Base-by-base conservation (phyloP, 495 filamentous ascomycete genomes). In the Hypoxylon lenormandii region DNA sequence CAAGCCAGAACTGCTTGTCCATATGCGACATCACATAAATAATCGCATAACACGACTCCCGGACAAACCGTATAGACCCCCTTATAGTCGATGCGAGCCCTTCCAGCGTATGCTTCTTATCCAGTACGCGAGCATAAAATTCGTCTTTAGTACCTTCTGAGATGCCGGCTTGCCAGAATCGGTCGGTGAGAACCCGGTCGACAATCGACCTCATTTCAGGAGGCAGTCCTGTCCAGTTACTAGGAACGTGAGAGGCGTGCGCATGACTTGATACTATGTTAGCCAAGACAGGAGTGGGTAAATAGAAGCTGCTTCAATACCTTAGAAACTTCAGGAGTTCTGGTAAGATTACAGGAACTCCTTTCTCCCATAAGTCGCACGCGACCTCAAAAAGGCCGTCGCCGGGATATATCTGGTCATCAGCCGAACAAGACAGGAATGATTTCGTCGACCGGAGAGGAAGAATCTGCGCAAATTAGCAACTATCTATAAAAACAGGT, bases 91-190 rank as follows among this genome's bases (percentile, higher is more conserved):
- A 98, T 6, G 94, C 96, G 54, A 98, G 90, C 0, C 95, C 95
- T 79, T 99, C 95, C 38, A 97, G 84, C 0, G 93, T 96, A 46
- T 85, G 84, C 79, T 92, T 95, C 36, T 96, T 97, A 21, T 90
- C 88, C 8, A 90, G 88, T 28, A 99, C 93, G 42, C 90, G 86
- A 42, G 95, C 92, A 77, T 97, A 98, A 74, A 99, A 99, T 33
- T 97, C 93, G 53, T 98, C 95, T 70, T 93, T 90, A 69, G 91
- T 97, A 22, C 96, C 95, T 66, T 86, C 91, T 0, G 95, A 97
- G 40, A 99, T 99, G 13, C 95, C 95, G 13, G 94, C 91, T 84
- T 99, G 95, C 95, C 95, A 99, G 74, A 99, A 98, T 21, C 95
- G 90, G 79, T 99, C 95, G 1, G 93, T 96, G 15, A 99, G 80